Conservation (phyloP, 2,329 filamentous ascomycete species). For the Nannizzia gypsea region DNA sequence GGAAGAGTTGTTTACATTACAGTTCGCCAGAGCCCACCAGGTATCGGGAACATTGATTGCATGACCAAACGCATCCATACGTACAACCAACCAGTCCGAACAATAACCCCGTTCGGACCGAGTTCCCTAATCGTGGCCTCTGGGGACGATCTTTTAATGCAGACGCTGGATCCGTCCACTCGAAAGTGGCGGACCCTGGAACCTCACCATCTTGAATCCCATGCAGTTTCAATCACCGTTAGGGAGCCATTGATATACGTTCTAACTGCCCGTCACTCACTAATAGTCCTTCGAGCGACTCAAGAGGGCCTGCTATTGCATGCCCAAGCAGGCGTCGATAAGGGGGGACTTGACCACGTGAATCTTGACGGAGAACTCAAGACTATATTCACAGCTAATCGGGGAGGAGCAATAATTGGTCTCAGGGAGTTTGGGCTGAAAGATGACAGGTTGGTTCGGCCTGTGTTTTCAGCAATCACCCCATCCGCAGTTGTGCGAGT, state of each 20-base stretch:
- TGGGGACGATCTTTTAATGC: slow-evolving; percentile 33
- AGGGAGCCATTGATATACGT: slow-evolving; percentile 40
- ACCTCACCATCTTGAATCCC: slow-evolving; percentile 35
- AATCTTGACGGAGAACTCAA: slow-evolving; percentile 32
- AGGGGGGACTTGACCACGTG: slow-evolving; percentile 25
- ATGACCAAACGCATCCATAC: slow-evolving; percentile 27
- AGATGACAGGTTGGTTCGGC: slow-evolving; percentile 24
- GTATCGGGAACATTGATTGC: slow-evolving; percentile 23
- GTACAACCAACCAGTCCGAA: slow-evolving; percentile 39
- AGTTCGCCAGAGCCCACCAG: slow-evolving; percentile 20
- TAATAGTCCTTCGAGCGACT: slow-evolving; percentile 37
- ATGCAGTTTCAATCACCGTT: slow-evolving; percentile 40
- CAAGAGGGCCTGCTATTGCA: slow-evolving; percentile 25
- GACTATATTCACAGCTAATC: slow-evolving; percentile 39
- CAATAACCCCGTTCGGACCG: slow-evolving; percentile 40
- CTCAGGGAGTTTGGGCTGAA: slow-evolving; percentile 20
- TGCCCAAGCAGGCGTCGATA: slow-evolving; percentile 24
- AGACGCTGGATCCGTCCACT: slow-evolving; percentile 32
- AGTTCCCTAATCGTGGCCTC: slow-evolving; percentile 36
- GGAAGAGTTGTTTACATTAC: slow-evolving; percentile 31
- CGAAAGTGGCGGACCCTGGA: slow-evolving; percentile 33
- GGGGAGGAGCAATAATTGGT: slow-evolving; percentile 41
- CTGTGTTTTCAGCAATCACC: slow-evolving; percentile 23
- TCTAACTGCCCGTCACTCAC: slow-evolving; percentile 43
- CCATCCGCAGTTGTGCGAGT: slow-evolving; percentile 27